Base-by-base conservation (phyloP, 2,329 filamentous ascomycete genomes). In the Lachnellula hyalina region DNA sequence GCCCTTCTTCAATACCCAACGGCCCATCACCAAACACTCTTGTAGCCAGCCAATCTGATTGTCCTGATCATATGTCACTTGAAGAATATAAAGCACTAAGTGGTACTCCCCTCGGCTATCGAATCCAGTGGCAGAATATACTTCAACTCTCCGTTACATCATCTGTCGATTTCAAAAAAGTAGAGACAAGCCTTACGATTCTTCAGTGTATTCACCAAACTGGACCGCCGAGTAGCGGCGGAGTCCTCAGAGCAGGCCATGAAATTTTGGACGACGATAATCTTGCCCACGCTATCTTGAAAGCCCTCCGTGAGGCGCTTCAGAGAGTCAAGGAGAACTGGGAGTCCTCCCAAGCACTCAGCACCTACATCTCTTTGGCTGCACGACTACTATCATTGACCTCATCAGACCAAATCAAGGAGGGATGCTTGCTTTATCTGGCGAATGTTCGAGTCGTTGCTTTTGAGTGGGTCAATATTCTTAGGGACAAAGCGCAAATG, bases 101-200 rank as follows among this genome's bases (percentile, higher is more conserved):
- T 0, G 64, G 73, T 0, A 57, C 85, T 5, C 73, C 77, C 0
- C 63, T 77, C 0, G 82, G 81, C 0, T 57, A 71, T 21, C 62
- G 67, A 1, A 66, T 83, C 11, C 78, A 82, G 51, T 85, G 80
- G 77, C 61, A 71, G 12, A 84, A 83, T 52, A 74, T 86, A 3
- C 61, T 82, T 0, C 59, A 71, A 1, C 75, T 84, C 61, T 65
- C 86, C 1, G 65, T 68, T 0, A 68, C 70, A 2, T 74, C 78
- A 0, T 70, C 69, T 0, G 49, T 86, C 0, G 75, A 81, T 47
- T 76, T 82, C 45, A 77, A 75, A 8, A 77, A 78, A 47, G 51
- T 69, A 0, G 77, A 81, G 41, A 78, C 79, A 0, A 67, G 67
- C 5, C 59, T 75, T 5, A 61, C 83, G 0, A 53, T 84, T 1